A percentile compares a stretch with the other conserved stretches of the same genome.
These are phyloP conservation scores for Eremothecium gossypii DNA, from an alignment of 1,139 yeast genomes.

Conservation along the genomic window DNA sequence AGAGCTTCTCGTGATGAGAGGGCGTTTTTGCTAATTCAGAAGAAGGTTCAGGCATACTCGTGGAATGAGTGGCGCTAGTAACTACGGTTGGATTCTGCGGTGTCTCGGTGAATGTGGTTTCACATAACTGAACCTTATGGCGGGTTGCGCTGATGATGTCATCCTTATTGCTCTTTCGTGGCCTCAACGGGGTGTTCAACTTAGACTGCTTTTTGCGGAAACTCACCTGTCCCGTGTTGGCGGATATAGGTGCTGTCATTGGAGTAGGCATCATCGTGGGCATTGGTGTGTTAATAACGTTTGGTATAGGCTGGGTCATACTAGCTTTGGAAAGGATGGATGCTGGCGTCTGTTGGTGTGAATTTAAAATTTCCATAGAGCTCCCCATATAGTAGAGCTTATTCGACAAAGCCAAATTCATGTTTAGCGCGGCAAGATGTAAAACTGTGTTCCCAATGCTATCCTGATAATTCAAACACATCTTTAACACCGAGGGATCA, in stretches of 20 bases:
- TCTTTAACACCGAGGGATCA: conserved; percentile 41
- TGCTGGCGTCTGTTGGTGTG: conserved; percentile 26
- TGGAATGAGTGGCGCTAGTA: background rate
- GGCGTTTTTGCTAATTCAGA: background rate
- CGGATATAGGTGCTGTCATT: conserved; percentile 7
- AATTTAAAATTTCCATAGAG: conserved; percentile 22
- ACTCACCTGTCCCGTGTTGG: conserved; percentile 1
- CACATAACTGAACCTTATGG: conserved; percentile 5
- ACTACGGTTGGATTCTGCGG: background rate
- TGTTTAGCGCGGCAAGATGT: conserved; percentile 43
- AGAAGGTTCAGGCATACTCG: background rate
- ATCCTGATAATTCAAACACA: conserved; percentile 62
- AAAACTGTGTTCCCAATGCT: conserved; percentile 60
- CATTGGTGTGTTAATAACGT: conserved; percentile 1
- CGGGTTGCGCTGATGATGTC: background rate
- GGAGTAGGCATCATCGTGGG: conserved; percentile 4
- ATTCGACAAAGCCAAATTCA: conserved; percentile 26
- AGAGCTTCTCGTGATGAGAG: background rate
- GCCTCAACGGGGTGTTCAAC: conserved; percentile 12
- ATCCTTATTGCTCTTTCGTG: conserved; percentile 7
- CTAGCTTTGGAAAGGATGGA: conserved; percentile 28
- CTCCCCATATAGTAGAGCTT: conserved; percentile 27
- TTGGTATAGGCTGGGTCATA: background rate
- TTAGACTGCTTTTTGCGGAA: conserved; percentile 5
- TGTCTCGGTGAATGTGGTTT: conserved; percentile 7